These are phyloP conservation scores for carrot (Daucus carota) DNA, from an alignment of 129 eudicot genomes.

Conservation along the genomic window DNA sequence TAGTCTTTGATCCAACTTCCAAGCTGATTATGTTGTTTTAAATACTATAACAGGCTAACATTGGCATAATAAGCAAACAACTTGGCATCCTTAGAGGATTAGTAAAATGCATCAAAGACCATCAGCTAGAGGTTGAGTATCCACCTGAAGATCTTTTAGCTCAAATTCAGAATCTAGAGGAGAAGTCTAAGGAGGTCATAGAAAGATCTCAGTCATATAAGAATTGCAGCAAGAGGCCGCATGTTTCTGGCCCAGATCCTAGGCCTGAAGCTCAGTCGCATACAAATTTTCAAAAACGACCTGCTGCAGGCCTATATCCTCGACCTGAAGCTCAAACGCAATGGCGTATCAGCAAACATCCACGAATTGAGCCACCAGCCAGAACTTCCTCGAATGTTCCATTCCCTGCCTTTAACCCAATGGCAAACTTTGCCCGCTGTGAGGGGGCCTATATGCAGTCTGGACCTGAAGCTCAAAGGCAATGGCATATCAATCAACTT, in stretches of 20 bases:
- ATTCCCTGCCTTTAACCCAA: not conserved
- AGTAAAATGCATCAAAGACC: conserved; percentile 11
- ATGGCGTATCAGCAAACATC: not conserved
- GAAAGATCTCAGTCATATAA: too few species aligned
- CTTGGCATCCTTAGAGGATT: conserved; percentile 2
- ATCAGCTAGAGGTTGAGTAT: conserved; percentile 13
- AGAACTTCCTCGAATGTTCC: not conserved
- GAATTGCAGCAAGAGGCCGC: too few species aligned
- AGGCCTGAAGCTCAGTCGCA: not conserved
- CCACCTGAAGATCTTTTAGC: not conserved
- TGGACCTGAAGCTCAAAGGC: not conserved
- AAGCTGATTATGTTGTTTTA: not conserved
- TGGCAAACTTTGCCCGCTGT: not conserved
- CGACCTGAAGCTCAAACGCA: not conserved
- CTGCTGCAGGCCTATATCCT: not conserved
- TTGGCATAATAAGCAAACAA: not conserved
- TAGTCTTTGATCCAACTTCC: not conserved
- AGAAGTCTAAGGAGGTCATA: not conserved
- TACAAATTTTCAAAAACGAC: not conserved
- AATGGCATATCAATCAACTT: not conserved
- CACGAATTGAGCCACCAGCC: not conserved
- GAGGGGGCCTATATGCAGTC: not conserved
- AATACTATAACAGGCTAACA: not conserved
- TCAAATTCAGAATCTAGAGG: conserved; percentile 7
- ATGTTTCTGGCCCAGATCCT: not conserved